Evolutionary conservation across 495 filamentous ascomycete genomes (phyloP), one percentile per base, ranked within the genome.

Genomic region (Neurospora pannonica): DNA sequence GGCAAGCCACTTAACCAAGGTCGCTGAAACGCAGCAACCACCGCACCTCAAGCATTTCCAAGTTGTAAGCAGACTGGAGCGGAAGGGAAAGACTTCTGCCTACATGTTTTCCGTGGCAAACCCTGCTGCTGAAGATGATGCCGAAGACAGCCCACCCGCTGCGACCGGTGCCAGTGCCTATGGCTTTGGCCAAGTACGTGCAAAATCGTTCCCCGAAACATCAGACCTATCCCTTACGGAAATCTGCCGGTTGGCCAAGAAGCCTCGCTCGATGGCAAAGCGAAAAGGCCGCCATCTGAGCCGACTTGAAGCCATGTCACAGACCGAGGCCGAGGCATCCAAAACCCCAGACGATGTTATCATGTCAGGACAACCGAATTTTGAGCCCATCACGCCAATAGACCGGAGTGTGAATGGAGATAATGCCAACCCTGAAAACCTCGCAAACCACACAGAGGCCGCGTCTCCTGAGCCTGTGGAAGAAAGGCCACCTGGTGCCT

Each of bases 11-110:
- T 81, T 83, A 6, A 79, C 77, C 1, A 79, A 80, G 38, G 77
- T 86, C 24, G 83, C 85, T 13, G 78, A 82, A 67, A 82, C 82
- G 15, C 77, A 82, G 37, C 85, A 87, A 62, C 85, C 85, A 40
- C 69, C 73, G n/a, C 84, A 87, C 71, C 76, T 87, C 36, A 77
- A 81, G 71, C 81, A 82, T 42, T 80, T 86, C 21, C 80, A 86
- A 62, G 77, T 85, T n/a, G 77, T 73, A 28, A 84, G 84, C 43
- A 77, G 81, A 60, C 79, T 85, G 10, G 81, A 81, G 17, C 83
- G 85, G 17, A 73, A 78, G 3, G 83, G 83, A 10, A 86, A 85
- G 72, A 85, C 84, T 17, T 84, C 83, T 39, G 83, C 83, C 28
- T 86, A 86, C 74, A 83, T 84, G 74, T 86, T 83, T 72, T 83